phyloP scores from a whole-genome alignment of 805 yeast genomes.

The Zygosaccharomyces kombuchaensis region DNA sequence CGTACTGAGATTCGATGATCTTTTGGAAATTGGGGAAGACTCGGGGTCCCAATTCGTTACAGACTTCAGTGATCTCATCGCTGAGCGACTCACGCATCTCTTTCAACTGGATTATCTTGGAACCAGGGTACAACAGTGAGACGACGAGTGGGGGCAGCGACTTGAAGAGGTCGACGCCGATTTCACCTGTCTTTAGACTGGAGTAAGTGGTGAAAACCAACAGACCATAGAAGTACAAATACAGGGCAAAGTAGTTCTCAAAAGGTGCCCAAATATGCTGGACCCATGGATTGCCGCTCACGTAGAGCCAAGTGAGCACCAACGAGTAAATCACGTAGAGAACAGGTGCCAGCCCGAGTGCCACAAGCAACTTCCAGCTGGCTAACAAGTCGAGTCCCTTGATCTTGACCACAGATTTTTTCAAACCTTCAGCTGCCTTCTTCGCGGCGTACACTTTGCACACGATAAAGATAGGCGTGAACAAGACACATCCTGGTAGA shows the following conservation, averaged over 20 bases:
- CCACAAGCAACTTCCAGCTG: conserved; percentile 89
- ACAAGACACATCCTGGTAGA: conserved; percentile 79
- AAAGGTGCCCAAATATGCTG: conserved; percentile 35
- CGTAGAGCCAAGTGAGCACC: conserved; percentile 35
- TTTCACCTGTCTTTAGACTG: conserved; percentile 84
- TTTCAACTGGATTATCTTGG: conserved; percentile 50
- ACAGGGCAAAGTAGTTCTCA: conserved; percentile 24
- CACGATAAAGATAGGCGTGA: conserved; percentile 78
- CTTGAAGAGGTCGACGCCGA: conserved; percentile 81
- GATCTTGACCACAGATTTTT: conserved; percentile 87
- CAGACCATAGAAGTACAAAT: conserved; percentile 49
- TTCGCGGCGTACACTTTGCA: conserved; percentile 64
- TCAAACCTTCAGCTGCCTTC: conserved; percentile 75
- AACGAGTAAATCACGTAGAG: conserved; percentile 73
- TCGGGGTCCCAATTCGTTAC: conserved; percentile 80
- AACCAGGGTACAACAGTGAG: conserved; percentile 39
- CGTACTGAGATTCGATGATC: conserved; percentile 12
- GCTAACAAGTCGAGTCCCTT: conserved; percentile 89
- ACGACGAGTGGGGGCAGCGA: conserved; percentile 67
- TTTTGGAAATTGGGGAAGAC: conserved; percentile 80
- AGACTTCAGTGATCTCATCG: conserved; percentile 67
- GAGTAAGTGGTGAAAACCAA: conserved; percentile 77
- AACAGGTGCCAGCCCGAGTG: conserved; percentile 80
- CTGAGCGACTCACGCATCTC: conserved; percentile 56
- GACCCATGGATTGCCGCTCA: conserved; percentile 23